Base-by-base conservation (phyloP, 352 stramenopile genomes). In the Thalassiosira exigua region DNA sequence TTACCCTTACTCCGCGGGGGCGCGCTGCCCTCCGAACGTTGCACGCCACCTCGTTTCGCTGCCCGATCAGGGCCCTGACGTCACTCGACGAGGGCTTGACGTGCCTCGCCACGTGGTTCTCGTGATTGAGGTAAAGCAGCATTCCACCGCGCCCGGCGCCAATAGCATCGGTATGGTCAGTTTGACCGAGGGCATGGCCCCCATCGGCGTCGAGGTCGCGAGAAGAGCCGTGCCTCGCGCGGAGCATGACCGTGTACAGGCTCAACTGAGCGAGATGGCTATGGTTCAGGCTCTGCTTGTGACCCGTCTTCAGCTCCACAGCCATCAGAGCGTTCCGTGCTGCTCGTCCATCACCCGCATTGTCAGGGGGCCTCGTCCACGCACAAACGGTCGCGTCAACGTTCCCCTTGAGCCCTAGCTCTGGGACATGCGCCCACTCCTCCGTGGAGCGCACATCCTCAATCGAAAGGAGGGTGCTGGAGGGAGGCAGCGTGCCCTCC, bases 251-350 rank as follows among this genome's bases (percentile, higher is more conserved):
- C 4, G 84, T 91, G 57, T 94, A 94, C 9, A 92, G 69, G 32
- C 76, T 75, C 21, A 94, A 70, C 73, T 94, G 90, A 2, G 82
- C 90, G 52, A 91, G 79, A 62, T 94, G 90, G 27, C 67, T 58
- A 56, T 84, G 67, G 44, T 88, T 65, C 7, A 81, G 58, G 27
- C 76, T 88, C 74, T 92, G 86, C 44, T 79, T 82, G 67, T 93
- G 81, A 24, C 88, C 88, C 41, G 90, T 94, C 65, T 94, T 94
- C 21, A 94, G 68, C 64, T 94, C 87, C 26, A 94, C 39, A 27
- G 79, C 66, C 61, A 93, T 80, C 21, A 91, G 62, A n/a, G 42
- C 44, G 41, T 76, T 51, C 60, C 69, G 69, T 57, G 30, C 4
- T 41, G 1, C 3, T 27, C 32, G 62, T 36, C 44, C 2, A 60